Evolutionary conservation across 2,329 filamentous ascomycete genomes (phyloP).

Genomic region (Onygenales sp.): DNA sequence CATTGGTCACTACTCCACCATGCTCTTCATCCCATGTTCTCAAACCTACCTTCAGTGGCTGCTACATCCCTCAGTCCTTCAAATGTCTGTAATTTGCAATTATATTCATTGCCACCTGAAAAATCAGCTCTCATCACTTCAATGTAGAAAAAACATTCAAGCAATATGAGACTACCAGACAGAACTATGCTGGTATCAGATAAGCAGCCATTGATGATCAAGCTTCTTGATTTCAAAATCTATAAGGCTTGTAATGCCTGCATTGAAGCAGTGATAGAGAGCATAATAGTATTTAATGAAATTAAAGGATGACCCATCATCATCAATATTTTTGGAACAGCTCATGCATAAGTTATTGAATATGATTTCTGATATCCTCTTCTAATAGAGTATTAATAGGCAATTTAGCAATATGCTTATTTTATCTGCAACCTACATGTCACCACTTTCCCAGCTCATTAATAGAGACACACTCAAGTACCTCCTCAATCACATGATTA

Average conservation of each 20-base stretch:
- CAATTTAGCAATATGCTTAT: constrained; percentile 96
- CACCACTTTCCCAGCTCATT: constrained; percentile 53
- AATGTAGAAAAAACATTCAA: constrained; percentile 22
- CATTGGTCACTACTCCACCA: constrained; percentile 66
- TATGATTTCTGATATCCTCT: no score
- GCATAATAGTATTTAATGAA: constrained; percentile 71
- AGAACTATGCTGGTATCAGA: constrained; percentile 14
- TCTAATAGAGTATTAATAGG: constrained; percentile 34
- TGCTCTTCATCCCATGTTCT: constrained; percentile 41
- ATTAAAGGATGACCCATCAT: constrained; percentile 61
- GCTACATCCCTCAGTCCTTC: constrained; percentile 15
- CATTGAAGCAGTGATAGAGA: constrained; percentile 67
- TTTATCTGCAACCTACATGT: constrained; percentile 70
- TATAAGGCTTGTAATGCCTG: constrained; percentile 51
- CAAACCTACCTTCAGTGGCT: constrained; percentile 11
- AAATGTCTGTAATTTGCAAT: constrained; percentile 19
- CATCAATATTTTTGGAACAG: constrained; percentile 93
- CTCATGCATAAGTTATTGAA: constrained; percentile 69
- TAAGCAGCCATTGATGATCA: constrained; percentile 13
- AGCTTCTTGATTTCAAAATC: constrained; percentile 37
- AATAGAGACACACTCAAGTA: constrained; percentile 44
- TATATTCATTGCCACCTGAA: constrained; percentile 27
- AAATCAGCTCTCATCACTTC: constrained; percentile 19
- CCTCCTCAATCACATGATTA: constrained; percentile 65
- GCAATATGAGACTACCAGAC: constrained; percentile 25